Percentiles rank a stretch among this genome's conserved stretches.
Conservation (phyloP, 169 alveolate genomes). For the Plasmodium inui region DNA sequence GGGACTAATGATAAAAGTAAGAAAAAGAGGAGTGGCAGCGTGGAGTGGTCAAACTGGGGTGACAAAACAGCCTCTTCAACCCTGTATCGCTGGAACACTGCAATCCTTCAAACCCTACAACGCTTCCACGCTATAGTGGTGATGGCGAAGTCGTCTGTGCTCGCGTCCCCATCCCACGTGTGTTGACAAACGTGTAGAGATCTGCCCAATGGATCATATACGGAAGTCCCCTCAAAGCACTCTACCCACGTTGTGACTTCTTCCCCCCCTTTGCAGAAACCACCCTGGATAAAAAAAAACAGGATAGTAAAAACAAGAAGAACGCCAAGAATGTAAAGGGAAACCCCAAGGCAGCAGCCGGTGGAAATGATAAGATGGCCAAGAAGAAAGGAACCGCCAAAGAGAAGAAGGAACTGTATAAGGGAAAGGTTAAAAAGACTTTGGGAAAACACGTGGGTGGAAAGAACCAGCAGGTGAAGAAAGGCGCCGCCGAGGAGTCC, state of each 20-base stretch:
- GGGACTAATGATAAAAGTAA: slow-evolving; percentile 37
- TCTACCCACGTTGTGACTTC: not conserved
- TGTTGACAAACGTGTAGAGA: not conserved
- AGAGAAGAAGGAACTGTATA: slow-evolving; percentile 3
- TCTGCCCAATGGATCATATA: not conserved
- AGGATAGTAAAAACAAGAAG: slow-evolving; percentile 8
- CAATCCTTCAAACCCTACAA: too few relatives aligned
- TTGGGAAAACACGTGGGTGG: not conserved
- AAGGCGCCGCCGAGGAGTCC: not conserved
- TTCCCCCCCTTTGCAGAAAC: not conserved
- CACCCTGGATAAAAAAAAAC: slow-evolving; percentile 1
- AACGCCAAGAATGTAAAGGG: not conserved
- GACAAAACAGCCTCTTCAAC: not conserved
- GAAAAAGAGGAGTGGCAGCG: not conserved
- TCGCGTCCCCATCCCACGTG: not conserved
- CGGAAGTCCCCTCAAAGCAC: not conserved
- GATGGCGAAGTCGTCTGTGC: not conserved
- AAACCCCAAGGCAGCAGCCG: not conserved
- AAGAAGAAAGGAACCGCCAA: slow-evolving; percentile 9
- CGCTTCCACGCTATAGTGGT: not conserved
- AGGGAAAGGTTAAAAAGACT: slow-evolving; percentile 19
- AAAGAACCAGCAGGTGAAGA: slow-evolving; percentile 13
- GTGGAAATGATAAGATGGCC: not conserved
- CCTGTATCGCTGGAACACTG: too few relatives aligned
- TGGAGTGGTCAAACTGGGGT: not conserved